phyloP scores from a whole-genome alignment of 2,329 filamentous ascomycete species.

The Hymenoscyphus infarciens region DNA sequence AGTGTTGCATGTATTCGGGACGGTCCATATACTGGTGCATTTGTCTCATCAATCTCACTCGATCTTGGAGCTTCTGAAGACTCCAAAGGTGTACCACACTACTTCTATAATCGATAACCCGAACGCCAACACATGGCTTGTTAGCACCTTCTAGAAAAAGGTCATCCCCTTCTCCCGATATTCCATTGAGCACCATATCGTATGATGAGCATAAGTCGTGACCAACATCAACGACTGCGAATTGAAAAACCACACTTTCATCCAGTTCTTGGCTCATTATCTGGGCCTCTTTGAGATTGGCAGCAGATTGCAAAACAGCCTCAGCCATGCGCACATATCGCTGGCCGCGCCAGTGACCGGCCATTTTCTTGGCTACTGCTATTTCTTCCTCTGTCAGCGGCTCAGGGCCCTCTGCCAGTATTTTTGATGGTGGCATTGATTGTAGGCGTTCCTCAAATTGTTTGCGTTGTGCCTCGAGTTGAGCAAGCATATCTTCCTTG shows the following conservation, averaged over 20 bases:
- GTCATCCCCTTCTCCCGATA: constrained; percentile 81
- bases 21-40: constrained; percentile 96
- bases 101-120: constrained; percentile 87
- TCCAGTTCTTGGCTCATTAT: constrained; percentile 97
- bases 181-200: constrained; percentile 89
- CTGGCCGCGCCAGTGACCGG: constrained; percentile 74
- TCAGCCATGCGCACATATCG: constrained; percentile 95
- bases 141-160: constrained; percentile 72
- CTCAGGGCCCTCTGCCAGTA: constrained; percentile 39
- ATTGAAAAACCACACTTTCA: constrained; percentile 91
- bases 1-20: constrained; percentile 89
- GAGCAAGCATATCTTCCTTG: constrained; percentile 85
- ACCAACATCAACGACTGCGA: constrained; percentile 83
- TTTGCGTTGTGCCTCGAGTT: constrained; percentile 78
- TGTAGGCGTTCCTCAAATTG: constrained; percentile 82
- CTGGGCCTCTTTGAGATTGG: constrained; percentile 89
- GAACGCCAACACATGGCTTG: constrained; percentile 87
- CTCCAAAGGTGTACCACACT: constrained; percentile 90
- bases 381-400: constrained; percentile 68
- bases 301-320: constrained; percentile 81
- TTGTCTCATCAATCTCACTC: constrained; percentile 89
- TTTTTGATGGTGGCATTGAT: constrained; percentile 63
- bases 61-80: constrained; percentile 81
- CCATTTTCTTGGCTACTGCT: constrained; percentile 60
- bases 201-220: constrained; percentile 91